Evolutionary conservation across 345 rosid genomes (phyloP).

Genomic region (Physaria fendleri): DNA sequence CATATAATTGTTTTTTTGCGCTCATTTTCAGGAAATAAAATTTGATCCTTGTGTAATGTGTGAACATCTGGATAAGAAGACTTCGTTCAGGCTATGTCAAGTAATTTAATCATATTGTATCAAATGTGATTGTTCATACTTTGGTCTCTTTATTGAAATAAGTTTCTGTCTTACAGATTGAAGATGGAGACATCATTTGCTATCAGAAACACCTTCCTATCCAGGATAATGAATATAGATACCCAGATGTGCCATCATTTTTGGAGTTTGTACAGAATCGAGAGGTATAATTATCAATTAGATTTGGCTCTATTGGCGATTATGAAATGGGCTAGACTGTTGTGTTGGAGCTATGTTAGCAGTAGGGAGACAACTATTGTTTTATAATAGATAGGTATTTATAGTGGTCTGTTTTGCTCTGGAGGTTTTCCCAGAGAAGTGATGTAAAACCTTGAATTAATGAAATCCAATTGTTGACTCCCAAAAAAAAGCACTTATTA

Average conservation of each 20-base stretch:
- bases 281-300: conserved; percentile 47
- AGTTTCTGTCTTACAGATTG: conserved; percentile 44
- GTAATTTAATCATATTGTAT: conserved; percentile 32
- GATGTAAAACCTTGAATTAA: too few relatives aligned
- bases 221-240: conserved; percentile 46
- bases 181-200: conserved; percentile 97
- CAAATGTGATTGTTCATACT: neutral
- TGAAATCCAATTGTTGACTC: too few relatives aligned
- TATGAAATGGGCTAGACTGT: conserved; percentile 9
- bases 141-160: conserved; percentile 2
- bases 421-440: too few relatives aligned
- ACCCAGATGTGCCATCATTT: conserved; percentile 82
- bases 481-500: neutral
- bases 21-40: conserved; percentile 71
- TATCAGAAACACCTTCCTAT: conserved; percentile 68
- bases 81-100: conserved; percentile 67
- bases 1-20: conserved; percentile 8
- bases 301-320: conserved; percentile 1
- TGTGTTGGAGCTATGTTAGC: neutral
- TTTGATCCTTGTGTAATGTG: conserved; percentile 93
- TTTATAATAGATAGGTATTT: too few relatives aligned
- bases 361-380: neutral
- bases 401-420: too few relatives aligned
- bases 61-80: conserved; percentile 72
- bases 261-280: conserved; percentile 94